Percentiles rank a stretch among this genome's conserved stretches.
Evolutionary conservation across 305 asterid genomes (phyloP).

Genomic region (Fraxinus greggii): DNA sequence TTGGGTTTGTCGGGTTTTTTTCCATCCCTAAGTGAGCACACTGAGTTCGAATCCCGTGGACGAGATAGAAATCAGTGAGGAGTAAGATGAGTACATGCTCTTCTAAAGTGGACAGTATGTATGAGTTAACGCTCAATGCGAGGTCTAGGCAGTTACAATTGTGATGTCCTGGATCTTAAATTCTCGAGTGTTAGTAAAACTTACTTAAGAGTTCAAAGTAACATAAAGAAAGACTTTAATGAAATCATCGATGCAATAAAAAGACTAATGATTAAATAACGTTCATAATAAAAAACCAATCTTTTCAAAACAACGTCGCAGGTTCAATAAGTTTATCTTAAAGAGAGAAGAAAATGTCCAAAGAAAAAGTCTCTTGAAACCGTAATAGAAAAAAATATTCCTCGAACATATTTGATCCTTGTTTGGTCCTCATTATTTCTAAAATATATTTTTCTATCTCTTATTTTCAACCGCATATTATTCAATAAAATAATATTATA

Average conservation of each 20-base stretch:
- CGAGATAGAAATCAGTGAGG: neutral
- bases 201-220: neutral
- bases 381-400: neutral
- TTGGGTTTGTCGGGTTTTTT: no score
- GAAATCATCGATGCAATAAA: neutral
- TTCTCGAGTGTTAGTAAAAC: neutral
- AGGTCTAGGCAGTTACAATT: neutral
- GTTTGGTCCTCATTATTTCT: no score
- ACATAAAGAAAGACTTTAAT: neutral
- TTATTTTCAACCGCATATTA: no score
- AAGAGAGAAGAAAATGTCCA: neutral
- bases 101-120: neutral
- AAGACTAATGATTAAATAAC: neutral
- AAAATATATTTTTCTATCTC: no score
- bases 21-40: no score
- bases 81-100: neutral
- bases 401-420: neutral
- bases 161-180: neutral
- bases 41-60: neutral
- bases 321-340: neutral
- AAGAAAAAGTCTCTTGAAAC: neutral
- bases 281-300: no score
- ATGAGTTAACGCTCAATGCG: neutral
- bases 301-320: neutral
- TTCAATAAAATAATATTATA: no score